Conservation (phyloP, 495 filamentous ascomycete species). For the Sphaerosporella brunnea region DNA sequence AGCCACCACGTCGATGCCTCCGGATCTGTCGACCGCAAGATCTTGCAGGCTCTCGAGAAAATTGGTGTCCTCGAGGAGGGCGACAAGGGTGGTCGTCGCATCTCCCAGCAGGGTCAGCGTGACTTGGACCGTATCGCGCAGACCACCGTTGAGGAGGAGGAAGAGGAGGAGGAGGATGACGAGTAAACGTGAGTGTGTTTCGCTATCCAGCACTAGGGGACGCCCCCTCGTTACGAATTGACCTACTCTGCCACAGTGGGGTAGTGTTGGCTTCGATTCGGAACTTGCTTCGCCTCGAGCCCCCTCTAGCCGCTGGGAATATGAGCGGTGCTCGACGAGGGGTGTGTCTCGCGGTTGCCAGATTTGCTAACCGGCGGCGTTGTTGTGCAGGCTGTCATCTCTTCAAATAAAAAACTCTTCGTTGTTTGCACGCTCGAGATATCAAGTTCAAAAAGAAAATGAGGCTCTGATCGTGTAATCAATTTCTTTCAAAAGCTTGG, state of each 20-base stretch:
- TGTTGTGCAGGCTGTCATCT: background rate
- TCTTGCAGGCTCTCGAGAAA: slow-evolving; percentile 93
- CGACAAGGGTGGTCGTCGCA: slow-evolving; percentile 91
- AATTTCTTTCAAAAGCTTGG: background rate
- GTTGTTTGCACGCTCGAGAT: no score
- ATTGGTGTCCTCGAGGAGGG: slow-evolving; percentile 97
- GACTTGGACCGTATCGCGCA: slow-evolving; percentile 42
- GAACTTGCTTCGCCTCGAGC: slow-evolving; percentile 17
- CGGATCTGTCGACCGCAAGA: slow-evolving; percentile 88
- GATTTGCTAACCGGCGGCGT: background rate
- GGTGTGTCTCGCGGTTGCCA: slow-evolving; percentile 23
- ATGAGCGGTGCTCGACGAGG: slow-evolving; percentile 27
- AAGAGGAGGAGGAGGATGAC: slow-evolving; percentile 49
- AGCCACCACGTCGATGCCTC: slow-evolving; percentile 89
- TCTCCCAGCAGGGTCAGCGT: slow-evolving; percentile 62
- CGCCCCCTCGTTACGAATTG: background rate
- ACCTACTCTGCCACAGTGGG: background rate
- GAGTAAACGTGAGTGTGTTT: slow-evolving; percentile 30
- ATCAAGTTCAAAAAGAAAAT: no score
- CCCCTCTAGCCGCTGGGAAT: slow-evolving; percentile 28
- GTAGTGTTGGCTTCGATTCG: background rate
- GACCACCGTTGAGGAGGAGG: slow-evolving; percentile 52
- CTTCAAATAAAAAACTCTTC: background rate
- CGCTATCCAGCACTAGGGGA: background rate
- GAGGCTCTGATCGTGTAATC: background rate